Conservation (phyloP, 148 eudicot species). For the Hydrangea macrophylla region DNA sequence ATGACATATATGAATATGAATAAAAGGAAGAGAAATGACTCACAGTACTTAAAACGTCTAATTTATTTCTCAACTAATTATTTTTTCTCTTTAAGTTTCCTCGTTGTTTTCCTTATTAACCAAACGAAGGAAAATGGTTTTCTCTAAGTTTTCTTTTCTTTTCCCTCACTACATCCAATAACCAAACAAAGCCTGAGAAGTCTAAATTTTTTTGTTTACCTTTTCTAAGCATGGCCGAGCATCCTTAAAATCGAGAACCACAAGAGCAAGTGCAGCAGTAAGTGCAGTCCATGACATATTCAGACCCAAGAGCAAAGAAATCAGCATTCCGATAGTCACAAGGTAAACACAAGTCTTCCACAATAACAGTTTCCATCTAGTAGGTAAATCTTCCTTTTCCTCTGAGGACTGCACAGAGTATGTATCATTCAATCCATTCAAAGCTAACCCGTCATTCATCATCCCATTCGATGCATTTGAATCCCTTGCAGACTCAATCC, state of each 20-base stretch:
- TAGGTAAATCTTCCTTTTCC: constrained; percentile 17
- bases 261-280: constrained; percentile 89
- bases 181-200: no score
- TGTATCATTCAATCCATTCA: constrained; percentile 2
- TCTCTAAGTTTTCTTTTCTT: no score
- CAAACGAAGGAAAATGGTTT: no score
- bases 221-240: constrained; percentile 52
- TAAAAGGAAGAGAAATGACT: no score
- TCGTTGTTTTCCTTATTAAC: no score
- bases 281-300: constrained; percentile 95
- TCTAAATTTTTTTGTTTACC: no score
- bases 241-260: constrained; percentile 66
- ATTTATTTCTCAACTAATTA: no score
- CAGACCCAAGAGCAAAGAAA: constrained; percentile 63
- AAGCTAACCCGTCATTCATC: constrained; percentile 13
- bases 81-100: no score
- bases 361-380: constrained; percentile 49
- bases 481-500: constrained; percentile 29
- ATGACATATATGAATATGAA: no score
- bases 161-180: no score
- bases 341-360: constrained; percentile 85
- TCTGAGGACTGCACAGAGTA: constrained; percentile 15
- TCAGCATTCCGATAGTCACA: constrained; percentile 71
- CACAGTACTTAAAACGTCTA: no score
- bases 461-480: constrained; percentile 33